Conservation (phyloP, 1,139 yeast genomes). For the Geotrichum candidum region DNA sequence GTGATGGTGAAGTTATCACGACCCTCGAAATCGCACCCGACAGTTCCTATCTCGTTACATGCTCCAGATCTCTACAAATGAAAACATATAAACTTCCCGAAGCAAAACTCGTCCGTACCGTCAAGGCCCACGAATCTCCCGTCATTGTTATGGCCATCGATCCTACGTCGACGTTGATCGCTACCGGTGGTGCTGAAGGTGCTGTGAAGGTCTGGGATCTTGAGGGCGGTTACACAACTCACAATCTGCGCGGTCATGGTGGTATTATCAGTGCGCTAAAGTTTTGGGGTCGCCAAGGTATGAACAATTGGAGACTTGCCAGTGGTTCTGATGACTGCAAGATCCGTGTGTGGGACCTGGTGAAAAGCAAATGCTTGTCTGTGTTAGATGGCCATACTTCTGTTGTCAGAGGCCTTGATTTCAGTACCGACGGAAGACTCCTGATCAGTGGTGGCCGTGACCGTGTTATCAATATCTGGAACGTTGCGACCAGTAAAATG, state of each 20-base stretch:
- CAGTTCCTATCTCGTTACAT: conserved; percentile 59
- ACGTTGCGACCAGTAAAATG: conserved; percentile 40
- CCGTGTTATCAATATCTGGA: conserved; percentile 63
- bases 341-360: conserved; percentile 86
- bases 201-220: conserved; percentile 88
- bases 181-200: conserved; percentile 96
- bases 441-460: conserved; percentile 89
- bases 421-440: conserved; percentile 46
- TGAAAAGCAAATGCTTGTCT: conserved; percentile 61
- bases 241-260: conserved; percentile 89
- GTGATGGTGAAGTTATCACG: conserved; percentile 82
- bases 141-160: conserved; percentile 75
- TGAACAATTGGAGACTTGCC: conserved; percentile 70
- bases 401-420: conserved; percentile 82
- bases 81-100: conserved; percentile 50
- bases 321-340: conserved; percentile 79
- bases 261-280: conserved; percentile 76
- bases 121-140: conserved; percentile 60
- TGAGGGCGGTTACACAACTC: conserved; percentile 82
- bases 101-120: conserved; percentile 30
- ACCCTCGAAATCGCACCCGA: conserved; percentile 72
- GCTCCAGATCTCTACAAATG: conserved; percentile 81
- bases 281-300: conserved; percentile 67
- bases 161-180: conserved; percentile 74
- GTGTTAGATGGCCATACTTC: conserved; percentile 67